A percentile compares a stretch with the other conserved stretches of the same genome.
Evolutionary conservation across 305 asterid genomes (phyloP).

Genomic region (Fraxinus sp.): DNA sequence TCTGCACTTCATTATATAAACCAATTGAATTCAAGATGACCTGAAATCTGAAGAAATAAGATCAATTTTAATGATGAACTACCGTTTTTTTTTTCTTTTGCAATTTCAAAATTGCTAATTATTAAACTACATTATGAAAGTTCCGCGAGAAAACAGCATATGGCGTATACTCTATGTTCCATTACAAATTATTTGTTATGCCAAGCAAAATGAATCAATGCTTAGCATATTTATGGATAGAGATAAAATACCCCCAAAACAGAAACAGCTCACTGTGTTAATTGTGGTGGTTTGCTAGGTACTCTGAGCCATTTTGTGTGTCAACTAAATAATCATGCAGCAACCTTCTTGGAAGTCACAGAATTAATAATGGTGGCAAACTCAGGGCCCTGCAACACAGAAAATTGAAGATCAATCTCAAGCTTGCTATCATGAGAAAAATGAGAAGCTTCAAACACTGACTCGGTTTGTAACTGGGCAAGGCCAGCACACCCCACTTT

Average conservation of each 20-base stretch:
- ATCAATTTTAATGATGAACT: not conserved
- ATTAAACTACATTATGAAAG: not conserved
- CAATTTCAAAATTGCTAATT: slow-evolving; percentile 30
- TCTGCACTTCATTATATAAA: not conserved
- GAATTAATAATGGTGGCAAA: slow-evolving; percentile 82
- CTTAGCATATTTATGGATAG: slow-evolving; percentile 6
- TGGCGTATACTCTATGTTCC: slow-evolving; percentile 2
- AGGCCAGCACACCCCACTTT: not conserved
- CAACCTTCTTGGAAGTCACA: slow-evolving; percentile 84
- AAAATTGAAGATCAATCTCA: slow-evolving; percentile 11
- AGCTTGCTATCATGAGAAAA: slow-evolving; percentile 3
- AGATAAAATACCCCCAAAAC: slow-evolving; percentile 25
- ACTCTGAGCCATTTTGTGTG: slow-evolving; percentile 34
- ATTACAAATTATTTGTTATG: slow-evolving; percentile 13
- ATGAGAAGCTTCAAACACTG: not conserved
- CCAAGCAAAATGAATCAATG: not conserved
- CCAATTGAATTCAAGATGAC: not conserved
- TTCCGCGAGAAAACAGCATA: slow-evolving; percentile 13
- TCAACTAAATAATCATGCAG: slow-evolving; percentile 49
- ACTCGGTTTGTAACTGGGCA: not conserved
- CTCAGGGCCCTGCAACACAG: slow-evolving; percentile 70
- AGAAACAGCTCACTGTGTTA: slow-evolving; percentile 18
- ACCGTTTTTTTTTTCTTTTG: not conserved
- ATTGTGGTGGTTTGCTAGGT: slow-evolving; percentile 27
- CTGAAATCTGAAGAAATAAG: not conserved